Evolutionary conservation across 495 filamentous ascomycete genomes (phyloP), one percentile per base, ranked within the genome.

Genomic region (Trichoderma virens): DNA sequence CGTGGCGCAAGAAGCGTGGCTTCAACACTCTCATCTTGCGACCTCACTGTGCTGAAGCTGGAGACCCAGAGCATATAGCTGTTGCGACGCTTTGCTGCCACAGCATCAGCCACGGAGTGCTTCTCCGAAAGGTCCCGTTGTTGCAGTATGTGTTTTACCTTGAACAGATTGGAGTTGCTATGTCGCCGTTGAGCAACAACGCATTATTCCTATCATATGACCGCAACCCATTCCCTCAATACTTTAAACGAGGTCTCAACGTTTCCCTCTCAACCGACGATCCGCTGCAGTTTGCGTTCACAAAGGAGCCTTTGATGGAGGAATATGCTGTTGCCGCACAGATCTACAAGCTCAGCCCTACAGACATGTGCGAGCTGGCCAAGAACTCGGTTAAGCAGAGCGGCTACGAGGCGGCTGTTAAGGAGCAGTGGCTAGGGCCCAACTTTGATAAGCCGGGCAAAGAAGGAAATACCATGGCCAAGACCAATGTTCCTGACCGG

Each of bases 181-280:
- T 98, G 94, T 98, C 94, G 11, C 94, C 94, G 30, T 85, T 98
- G 34, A 96, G 91, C 72, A 98, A 98, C 80, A 98, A 98, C 69
- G 94, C 94, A 0, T 75, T 98, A 32, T 98, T 98, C 77, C 80
- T 98, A 43, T 93, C 94, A 23, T 98, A 98, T 72, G 94, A 98
- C 73, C 87, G 96, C 64, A 98, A 98, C 70, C 94, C 94, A 0
- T 98, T 95, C 75, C 83, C 92, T 62, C 90, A 88, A 71, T 98
- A 98, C 75, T 98, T 98, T 77, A 90, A 89, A 71, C 86, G 93
- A 41, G 94, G 94, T 1, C 76, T 98, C 60, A 98, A 98, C 74
- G 93, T 98, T 3, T 97, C 93, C 20, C 79, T 98, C 38, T 97
- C 93, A 2, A 98, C 94, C 0, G 94, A 98, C 72, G 94, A 98